Base-by-base conservation (phyloP, 371 early-diverging fungal species). In the Rhizomucor miehei region DNA sequence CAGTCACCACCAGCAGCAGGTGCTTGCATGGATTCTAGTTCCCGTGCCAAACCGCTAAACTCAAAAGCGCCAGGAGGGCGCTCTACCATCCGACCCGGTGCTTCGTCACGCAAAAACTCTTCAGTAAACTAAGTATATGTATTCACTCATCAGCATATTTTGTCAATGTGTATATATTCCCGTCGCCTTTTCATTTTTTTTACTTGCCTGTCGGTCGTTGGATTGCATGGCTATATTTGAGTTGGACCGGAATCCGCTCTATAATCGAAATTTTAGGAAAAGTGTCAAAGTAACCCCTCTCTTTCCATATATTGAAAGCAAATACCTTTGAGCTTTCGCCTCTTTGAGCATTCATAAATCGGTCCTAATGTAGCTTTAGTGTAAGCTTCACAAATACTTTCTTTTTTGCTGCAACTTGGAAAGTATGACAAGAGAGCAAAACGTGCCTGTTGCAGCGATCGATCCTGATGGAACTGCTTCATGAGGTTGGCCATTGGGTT, bases 401-500 rank as follows among this genome's bases (percentile, higher is more conserved):
- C n/a, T n/a, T n/a, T n/a, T n/a, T n/a, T n/a, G n/a, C n/a, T n/a
- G n/a, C 41, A 12, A 41, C 41, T 41, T 16, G 3, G 14, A 41
- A 24, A 4, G 34, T 17, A 19, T 40, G 20, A n/a, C 10, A 58
- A 46, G 34, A 51, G 48, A 17, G 47, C 36, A 10, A 13, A 17
- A 9, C 56, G 57, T 85, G 84, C 91, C 80, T 89, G 90, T 62
- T 90, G 89, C 21, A 89, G 71, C 1, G 90, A 88, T 47, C 86
- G 79, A 65, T 92, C 92, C 52, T 84, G 81, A 40, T 81, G 71
- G 59, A 91, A 85, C 59, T 85, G 89, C 66, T 92, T 91, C 81
- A 85, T 80, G 54, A 92, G 76, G 5, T 84, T 80, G 12, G 69
- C 70, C 82, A 91, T 81, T 24, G 90, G 83, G 54, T 90, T 92